phyloP scores from a whole-genome alignment of 345 rosid genomes.

The Moringa oleifera region DNA sequence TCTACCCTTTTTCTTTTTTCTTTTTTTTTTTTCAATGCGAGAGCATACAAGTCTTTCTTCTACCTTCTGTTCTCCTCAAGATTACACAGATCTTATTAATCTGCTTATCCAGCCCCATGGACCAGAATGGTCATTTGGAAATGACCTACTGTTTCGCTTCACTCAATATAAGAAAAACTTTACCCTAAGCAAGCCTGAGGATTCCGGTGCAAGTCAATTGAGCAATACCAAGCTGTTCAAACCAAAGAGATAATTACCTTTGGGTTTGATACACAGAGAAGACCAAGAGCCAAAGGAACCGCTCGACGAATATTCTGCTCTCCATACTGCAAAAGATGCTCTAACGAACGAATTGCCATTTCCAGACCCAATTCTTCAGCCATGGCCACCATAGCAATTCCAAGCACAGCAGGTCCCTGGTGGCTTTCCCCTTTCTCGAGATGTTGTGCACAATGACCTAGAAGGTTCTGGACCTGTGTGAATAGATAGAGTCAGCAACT shows the following conservation, averaged over 20 bases:
- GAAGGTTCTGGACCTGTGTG: constrained; percentile 80
- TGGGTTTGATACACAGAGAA: constrained; percentile 95
- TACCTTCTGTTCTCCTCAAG: no score
- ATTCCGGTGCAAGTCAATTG: no score
- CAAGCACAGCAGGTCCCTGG: constrained; percentile 96
- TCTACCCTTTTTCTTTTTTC: no score
- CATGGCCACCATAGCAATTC: constrained; percentile 98
- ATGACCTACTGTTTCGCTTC: no score
- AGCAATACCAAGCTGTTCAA: not conserved
- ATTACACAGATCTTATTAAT: no score
- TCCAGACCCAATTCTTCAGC: constrained; percentile 97
- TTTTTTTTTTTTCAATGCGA: no score
- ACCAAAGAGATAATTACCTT: constrained; percentile 39
- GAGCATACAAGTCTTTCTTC: no score
- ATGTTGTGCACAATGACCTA: constrained; percentile 84
- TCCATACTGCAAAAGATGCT: constrained; percentile 92
- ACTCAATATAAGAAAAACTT: no score
- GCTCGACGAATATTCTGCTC: constrained; percentile 84
- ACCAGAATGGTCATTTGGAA: no score
- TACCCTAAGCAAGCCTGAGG: no score
- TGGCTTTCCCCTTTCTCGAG: constrained; percentile 80
- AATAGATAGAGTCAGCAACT: constrained; percentile 17
- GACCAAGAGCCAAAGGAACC: constrained; percentile 97
- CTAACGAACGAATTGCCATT: constrained; percentile 91
- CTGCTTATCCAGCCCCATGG: no score